Evolutionary conservation across 1,139 yeast species (phyloP), one percentile per base, ranked within the genome.

Genomic region (Taphrina betulina): DNA sequence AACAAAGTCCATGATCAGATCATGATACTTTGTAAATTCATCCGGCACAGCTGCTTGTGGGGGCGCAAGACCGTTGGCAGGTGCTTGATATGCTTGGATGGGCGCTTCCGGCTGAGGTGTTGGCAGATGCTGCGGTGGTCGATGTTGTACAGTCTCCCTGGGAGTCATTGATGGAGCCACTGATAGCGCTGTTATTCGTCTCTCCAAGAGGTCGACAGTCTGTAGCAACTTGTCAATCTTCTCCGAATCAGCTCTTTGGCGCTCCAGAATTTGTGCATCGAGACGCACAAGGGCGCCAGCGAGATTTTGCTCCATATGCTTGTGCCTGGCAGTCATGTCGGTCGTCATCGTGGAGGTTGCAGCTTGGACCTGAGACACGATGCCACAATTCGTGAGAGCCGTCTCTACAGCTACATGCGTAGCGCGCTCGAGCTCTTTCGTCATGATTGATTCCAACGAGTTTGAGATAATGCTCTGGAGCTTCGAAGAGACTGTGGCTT

Each of bases 281-380:
- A 43, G 17, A 17, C 48, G 24, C 3, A 43, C 48, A 1, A 43
- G 48, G 5, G 48, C 48, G 14, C 48, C 48, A 2, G 48, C 48
- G 34, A 43, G 19, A 23, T 20, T 43, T 16, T 43, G 48, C 29
- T 43, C 48, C 37, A 43, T 33, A n/a, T 43, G 48, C 28, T 43
- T 29, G 28, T 29, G 48, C 10, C 48, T 24, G 3, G 38, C 14
- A 8, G 26, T 29, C 17, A 43, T 12, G 19, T 43, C 48, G 7
- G 29, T 16, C 20, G 36, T 33, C 38, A 43, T 43, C 19, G 14
- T 20, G 12, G 36, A 12, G 16, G 38, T 43, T 10, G 29, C 38
- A 4, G 36, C 16, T 29, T 43, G 48, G 5, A 31, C n/a, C 26
- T 43, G 38, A 8, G 20, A 5, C n/a, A 19, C 38, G 5, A 43